Conservation (phyloP, 129 eudicot species). For the Rutidosis leptorrhynchoides region DNA sequence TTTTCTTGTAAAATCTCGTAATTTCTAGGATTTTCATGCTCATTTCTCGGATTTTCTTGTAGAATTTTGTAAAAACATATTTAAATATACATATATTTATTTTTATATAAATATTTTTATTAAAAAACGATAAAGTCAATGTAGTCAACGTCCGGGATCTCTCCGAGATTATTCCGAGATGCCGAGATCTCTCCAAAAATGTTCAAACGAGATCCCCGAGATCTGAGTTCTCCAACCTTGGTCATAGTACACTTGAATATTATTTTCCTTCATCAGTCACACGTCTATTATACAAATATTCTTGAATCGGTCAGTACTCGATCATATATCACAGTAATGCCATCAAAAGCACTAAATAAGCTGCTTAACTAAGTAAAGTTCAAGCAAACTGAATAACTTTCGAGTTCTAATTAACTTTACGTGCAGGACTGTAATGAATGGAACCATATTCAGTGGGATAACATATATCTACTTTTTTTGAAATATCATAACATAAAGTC, state of each 20-base stretch:
- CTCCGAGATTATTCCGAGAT: no score
- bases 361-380: neutral
- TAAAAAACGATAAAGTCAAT: no score
- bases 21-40: no score
- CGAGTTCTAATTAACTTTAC: neutral
- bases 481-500: constrained; percentile 31
- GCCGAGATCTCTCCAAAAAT: no score
- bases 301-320: constrained; percentile 13
- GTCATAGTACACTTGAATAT: constrained; percentile 26
- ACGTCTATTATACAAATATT: constrained; percentile 19
- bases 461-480: constrained; percentile 36
- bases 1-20: no score
- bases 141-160: no score
- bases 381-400: neutral
- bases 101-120: no score
- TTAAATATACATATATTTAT: no score
- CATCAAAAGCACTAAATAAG: constrained; percentile 11
- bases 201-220: no score
- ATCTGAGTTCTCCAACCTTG: no score
- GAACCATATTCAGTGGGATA: constrained; percentile 45
- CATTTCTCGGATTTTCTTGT: no score
- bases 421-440: constrained; percentile 17
- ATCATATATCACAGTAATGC: constrained; percentile 3
- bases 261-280: neutral
- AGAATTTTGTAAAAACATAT: no score